Percentiles rank a stretch among this genome's conserved stretches.
Evolutionary conservation across 345 rosid genomes (phyloP).

Genomic region (Camelina neglecta): DNA sequence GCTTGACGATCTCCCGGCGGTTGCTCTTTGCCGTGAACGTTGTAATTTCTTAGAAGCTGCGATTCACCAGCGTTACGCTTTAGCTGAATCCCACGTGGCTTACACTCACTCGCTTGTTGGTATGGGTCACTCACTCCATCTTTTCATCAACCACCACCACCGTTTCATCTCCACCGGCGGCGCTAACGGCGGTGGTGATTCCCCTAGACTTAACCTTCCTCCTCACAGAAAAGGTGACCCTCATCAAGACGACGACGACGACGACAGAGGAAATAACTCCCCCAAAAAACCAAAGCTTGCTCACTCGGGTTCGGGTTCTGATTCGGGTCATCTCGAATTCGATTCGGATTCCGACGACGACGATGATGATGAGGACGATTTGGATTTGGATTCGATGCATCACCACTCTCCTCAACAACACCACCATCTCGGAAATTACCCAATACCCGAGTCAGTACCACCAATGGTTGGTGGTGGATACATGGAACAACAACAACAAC

Average conservation of each 20-base stretch:
- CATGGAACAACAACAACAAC: constrained; percentile 28
- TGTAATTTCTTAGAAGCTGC: constrained; percentile 73
- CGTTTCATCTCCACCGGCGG: constrained; percentile 40
- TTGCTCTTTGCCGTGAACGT: constrained; percentile 84
- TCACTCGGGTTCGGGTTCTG: constrained; percentile 69
- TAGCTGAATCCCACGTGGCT: constrained; percentile 77
- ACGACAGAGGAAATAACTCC: constrained; percentile 8
- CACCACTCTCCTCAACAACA: constrained; percentile 60
- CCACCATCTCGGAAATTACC: constrained; percentile 35
- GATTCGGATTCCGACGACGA: constrained; percentile 53
- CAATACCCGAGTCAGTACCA: constrained; percentile 27
- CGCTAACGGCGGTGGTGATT: constrained; percentile 13
- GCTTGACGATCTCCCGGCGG: constrained; percentile 95
- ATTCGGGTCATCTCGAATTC: constrained; percentile 66
- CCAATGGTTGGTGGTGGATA: constrained; percentile 37
- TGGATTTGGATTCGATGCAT: constrained; percentile 45
- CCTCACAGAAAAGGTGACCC: constrained; percentile 55
- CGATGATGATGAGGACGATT: constrained; percentile 51
- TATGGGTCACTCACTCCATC: constrained; percentile 60
- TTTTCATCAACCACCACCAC: constrained; percentile 54
- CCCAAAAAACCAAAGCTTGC: constrained; percentile 45
- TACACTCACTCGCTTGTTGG: constrained; percentile 60
- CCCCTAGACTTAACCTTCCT: constrained; percentile 61
- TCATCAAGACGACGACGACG: not conserved
- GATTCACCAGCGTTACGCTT: constrained; percentile 66